Base-by-base conservation (phyloP, 306 rosid genomes). In the Glycine soja region DNA sequence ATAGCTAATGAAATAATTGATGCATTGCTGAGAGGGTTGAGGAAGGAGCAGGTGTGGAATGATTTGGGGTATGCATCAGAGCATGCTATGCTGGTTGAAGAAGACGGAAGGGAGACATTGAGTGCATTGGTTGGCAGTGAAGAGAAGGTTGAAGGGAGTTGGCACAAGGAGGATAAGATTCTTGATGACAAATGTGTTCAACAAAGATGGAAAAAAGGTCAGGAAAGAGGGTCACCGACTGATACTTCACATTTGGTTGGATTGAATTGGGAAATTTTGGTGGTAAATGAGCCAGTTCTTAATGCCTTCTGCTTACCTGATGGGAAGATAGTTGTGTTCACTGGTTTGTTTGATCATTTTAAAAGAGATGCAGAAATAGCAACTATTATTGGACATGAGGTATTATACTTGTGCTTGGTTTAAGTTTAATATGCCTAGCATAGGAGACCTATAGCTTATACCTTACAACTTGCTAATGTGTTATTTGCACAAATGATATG, bases 361-460 rank as follows among this genome's bases (percentile, higher is more conserved):
- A 83, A 67, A 87, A 90, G 72, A 75, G 92, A 95, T 70, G 90
- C 86, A 3, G 97, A 91, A 87, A 50, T 95, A 45, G 97, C 97
- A 57, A 92, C 97, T 45, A 88, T 95, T 32, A 81, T 95, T 84
- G 97, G 92, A 46, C 97, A 92, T 53, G 97, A 95, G 97, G 97
- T 95, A 80, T 14, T 67, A 8, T 67, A 42, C 14, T 24, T 74
- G 15, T 75, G 67, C 34, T 61, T 63, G 14, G 14, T 42, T 15
- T 67, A 42, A 67, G 16, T 72, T 67, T 56, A 8, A 68, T 56
- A 66, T 79, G 11, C 72, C 32, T 72, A 42, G 82, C 47, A 38
- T 36, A 34, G 70, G 34, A 57, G 8, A 58, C 36, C 58, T 24
- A 53, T 14, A 47, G 75, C 34, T 80, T 72, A 12, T 10, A 59